Base-by-base conservation (phyloP, 805 yeast genomes). In the Sugiyamaella valdiviana region DNA sequence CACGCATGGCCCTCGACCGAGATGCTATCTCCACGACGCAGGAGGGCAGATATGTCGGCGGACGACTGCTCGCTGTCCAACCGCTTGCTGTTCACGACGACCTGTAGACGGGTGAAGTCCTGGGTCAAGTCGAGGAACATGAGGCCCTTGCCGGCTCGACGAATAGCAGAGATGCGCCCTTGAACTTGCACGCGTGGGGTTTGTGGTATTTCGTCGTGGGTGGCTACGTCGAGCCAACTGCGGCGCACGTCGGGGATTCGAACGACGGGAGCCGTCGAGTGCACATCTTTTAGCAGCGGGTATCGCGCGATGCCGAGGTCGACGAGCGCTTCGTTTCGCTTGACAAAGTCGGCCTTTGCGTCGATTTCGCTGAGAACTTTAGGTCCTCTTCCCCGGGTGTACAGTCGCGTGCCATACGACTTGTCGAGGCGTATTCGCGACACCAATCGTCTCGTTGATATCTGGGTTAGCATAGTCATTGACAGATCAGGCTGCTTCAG, bases 11-110 rank as follows among this genome's bases (percentile, higher is more conserved):
- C 99, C 2, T 65, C 58, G 20, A 82, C 78, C 6, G 77, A 67
- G 2, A 91, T 67, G 39, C 74, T 76, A 60, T 91, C 99, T 0
- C 96, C 96, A 19, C 76, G 75, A 42, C 82, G 72, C 36, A 88
- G 65, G 24, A 67, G 61, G 3, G 63, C 60, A 40, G 61, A 61
- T n/a, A 53, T 53, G 22, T 54, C 50, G 3, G 60, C 58, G 53
- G 80, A 81, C 37, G 71, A 72, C 0, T 70, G 75, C 19, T 65
- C 69, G 1, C 68, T 53, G 5, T 64, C 67, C 5, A 39, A 32
- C 48, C 73, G 63, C 56, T 73, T 77, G 57, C 73, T 75, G 59
- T 76, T 77, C 16, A 80, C 76, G 57, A 83, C 80, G 0, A 85
- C 57, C 61, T 87, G 96, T 2, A 87, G 64, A 54, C 71, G 72